These are phyloP conservation scores for Aspergillus avenaceus DNA, from an alignment of 495 filamentous ascomycete genomes.

Conservation along the genomic window DNA sequence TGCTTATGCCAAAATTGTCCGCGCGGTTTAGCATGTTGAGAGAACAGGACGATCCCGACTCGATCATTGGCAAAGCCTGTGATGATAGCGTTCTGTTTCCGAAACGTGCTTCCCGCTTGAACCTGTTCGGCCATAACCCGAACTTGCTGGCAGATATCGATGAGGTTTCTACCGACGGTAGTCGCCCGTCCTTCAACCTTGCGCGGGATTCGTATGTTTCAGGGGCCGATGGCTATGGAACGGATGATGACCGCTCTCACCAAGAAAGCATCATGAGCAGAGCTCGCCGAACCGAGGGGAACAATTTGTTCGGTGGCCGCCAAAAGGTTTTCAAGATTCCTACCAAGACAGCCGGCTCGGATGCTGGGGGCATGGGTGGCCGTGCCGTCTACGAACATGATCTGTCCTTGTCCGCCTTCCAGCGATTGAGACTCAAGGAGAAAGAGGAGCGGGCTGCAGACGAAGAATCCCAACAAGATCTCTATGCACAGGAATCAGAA, in stretches of 20 bases:
- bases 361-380: slow-evolving; percentile 50
- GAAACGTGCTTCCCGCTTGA: slow-evolving; percentile 69
- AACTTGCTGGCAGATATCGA: slow-evolving; percentile 76
- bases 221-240: slow-evolving; percentile 52
- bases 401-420: slow-evolving; percentile 74
- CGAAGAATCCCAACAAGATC: slow-evolving; percentile 27
- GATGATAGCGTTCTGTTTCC: slow-evolving; percentile 89
- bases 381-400: slow-evolving; percentile 83
- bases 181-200: slow-evolving; percentile 54
- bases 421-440: slow-evolving; percentile 63
- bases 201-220: slow-evolving; percentile 52
- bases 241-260: slow-evolving; percentile 61
- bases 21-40: slow-evolving; percentile 94
- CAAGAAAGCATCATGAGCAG: slow-evolving; percentile 78
- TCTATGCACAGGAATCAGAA: slow-evolving; percentile 35
- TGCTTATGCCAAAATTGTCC: slow-evolving; percentile 92
- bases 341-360: slow-evolving; percentile 32
- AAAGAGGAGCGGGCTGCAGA: slow-evolving; percentile 38
- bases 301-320: slow-evolving; percentile 90
- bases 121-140: slow-evolving; percentile 45
- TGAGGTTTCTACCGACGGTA: slow-evolving; percentile 72
- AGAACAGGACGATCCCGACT: slow-evolving; percentile 86
- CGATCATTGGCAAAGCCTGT: slow-evolving; percentile 85
- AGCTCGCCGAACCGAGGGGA: slow-evolving; percentile 81
- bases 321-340: slow-evolving; percentile 96